Evolutionary conservation across 768 basidiomycete species (phyloP), one percentile per base, ranked within the genome.

Genomic region (Leccinum truebloodii): DNA sequence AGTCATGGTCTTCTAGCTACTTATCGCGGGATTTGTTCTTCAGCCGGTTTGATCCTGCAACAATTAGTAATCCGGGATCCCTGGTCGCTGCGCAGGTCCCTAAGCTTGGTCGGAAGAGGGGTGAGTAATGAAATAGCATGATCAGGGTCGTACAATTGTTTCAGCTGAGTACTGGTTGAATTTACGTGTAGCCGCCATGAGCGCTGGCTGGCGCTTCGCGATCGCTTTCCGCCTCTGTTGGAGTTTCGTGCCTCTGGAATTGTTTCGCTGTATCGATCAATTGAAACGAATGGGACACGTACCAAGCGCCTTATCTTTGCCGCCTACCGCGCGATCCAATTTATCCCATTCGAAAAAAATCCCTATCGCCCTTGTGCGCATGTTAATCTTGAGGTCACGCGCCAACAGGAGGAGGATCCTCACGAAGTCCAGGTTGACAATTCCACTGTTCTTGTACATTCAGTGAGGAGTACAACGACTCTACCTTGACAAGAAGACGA

Each of bases 311-410:
- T 69, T 55, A 1, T 67, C 49, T 12, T 54, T 30, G 0, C 72
- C 69, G 0, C 66, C 65, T 1, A 68, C 65, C 0, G 70, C 72
- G 5, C 54, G 62, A 24, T 73, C 67, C 0, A 73, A 49, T 10
- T 62, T 68, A 13, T 71, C 70, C 66, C 70, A 71, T 46, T 73
- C 69, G 9, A 64, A 66, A 44, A 73, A 71, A 20, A 60, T 65
- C 0, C 61, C 66, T 26, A 72, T 69, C 0, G 71, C 67, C 2
- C 61, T 52, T 35, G 67, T 69, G 0, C 67, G 53, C 6, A 73
- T 67, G 54, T 68, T 67, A 7, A 69, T 72, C 41, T 71, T 73
- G 4, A 71, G 59, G 35, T 72, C 65, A 0, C 63, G 53, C 4
- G 52, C 55, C 61, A 54, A 8, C 9, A 63, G 49, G 6, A 63